Base-by-base conservation (phyloP, 148 eudicot species). In the Polygonum aviculare region DNA sequence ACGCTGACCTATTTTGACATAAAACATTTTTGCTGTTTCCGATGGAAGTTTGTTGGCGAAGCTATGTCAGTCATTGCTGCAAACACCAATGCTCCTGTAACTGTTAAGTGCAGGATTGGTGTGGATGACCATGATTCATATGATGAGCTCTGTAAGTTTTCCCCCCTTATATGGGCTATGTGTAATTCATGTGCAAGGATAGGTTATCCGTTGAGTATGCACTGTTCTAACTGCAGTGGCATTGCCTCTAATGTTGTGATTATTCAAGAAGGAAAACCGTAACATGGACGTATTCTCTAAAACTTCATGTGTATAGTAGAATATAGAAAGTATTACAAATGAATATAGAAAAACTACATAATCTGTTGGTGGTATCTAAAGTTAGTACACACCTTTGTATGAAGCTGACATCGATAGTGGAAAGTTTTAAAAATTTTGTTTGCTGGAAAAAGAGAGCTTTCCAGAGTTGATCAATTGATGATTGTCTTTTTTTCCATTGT, bases 11-110 rank as follows among this genome's bases (percentile, higher is more conserved):
- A 67, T 67, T 67, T 45, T 67, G 72, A 67, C 72, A 67, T 67
- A 16, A 16, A 38, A 12, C 22, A 38, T 72, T 36, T 77, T 41
- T 84, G 76, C 75, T 78, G 45, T 86, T 84, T 85, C 78, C 82
- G 83, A 89, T 91, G 90, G 80, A 93, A 95, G 97, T 95, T 95
- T 80, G 97, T 92, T 81, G 99, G 94, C n/a, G 85, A 92, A 88
- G 96, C 99, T 33, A 95, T 95, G 99, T 85, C 94, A 72, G 96
- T 91, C 77, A 95, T 95, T 78, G 92, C 99, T 78, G 94, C 96
- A 74, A 92, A 95, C 75, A 82, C 97, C 72, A 80, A 88, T 85
- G 96, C 81, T 86, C 97, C 97, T 39, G 99, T 95, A 62, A 95
- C 91, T 69, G 97, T 95, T 67, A 95, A 95, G 78, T 95, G 99